Conservation (phyloP, 371 early-diverging fungal genomes). For the Antonospora locustae region DNA sequence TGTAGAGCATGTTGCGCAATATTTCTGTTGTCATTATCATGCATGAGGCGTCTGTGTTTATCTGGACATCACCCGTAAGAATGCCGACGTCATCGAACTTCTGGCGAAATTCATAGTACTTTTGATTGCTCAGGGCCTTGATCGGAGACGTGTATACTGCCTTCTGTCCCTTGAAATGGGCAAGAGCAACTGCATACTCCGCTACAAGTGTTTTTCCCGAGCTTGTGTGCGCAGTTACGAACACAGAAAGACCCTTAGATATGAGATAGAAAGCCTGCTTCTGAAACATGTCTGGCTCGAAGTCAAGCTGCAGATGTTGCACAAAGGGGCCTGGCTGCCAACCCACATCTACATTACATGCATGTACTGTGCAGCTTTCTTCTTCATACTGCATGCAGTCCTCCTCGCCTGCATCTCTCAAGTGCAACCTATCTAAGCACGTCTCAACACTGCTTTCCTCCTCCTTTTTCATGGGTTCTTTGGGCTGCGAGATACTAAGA, state of each 20-base stretch:
- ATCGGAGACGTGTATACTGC: constrained; percentile 97
- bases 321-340: too few species aligned
- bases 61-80: constrained; percentile 93
- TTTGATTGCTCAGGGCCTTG: constrained; percentile 95
- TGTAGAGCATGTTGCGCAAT: constrained; percentile 85
- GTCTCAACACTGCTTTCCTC: too few species aligned
- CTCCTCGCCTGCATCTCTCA: too few species aligned
- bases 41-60: constrained; percentile 78
- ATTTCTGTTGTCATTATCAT: constrained; percentile 98
- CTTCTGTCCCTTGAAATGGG: constrained; percentile 59
- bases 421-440: too few species aligned
- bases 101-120: constrained; percentile 79
- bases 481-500: too few species aligned
- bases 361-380: too few species aligned
- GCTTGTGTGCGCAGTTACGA: constrained; percentile 96
- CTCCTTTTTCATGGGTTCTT: too few species aligned
- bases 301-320: constrained; percentile 52
- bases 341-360: too few species aligned
- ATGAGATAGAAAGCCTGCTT: constrained; percentile 86
- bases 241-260: constrained; percentile 77
- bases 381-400: too few species aligned
- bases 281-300: constrained; percentile 92
- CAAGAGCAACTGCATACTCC: constrained; percentile 85
- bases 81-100: constrained; percentile 80
- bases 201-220: constrained; percentile 98